Evolutionary conservation across 2,329 filamentous ascomycete species (phyloP), one percentile per base, ranked within the genome.

Genomic region (Trichoderma atrobrunneum): DNA sequence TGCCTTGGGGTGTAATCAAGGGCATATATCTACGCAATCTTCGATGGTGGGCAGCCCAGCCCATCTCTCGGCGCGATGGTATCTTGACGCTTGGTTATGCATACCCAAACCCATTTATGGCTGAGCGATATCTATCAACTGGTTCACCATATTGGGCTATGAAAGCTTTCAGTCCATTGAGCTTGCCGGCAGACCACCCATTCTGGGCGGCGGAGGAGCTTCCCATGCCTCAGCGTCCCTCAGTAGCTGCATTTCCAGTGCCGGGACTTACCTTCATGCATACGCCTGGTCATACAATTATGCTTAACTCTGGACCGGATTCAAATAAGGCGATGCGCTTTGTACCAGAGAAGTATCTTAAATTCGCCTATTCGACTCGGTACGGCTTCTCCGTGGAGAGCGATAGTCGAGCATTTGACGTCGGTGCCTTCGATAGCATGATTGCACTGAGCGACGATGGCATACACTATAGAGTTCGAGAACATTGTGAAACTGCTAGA

Each of bases 1-100:
- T 71, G 18, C 68, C 68, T 30, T 71, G 68, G 68, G 68, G 68
- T 11, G 68, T 71, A 21, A 71, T 71, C 60, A 71, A 71, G 60
- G 68, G 68, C 21, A 24, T 71, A n/a, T 71, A 65, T 65, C 60
- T 71, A 28, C 68, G 68, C 43, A 71, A 71, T 11, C 32, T 71
- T 10, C 68, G 68, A 28, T 71, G 68, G 68, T 71, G 68, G 68
- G 60, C 43, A 12, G 43, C 59, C 12, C 68, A 71, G 16, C 68
- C 68, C 14, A 14, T 71, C 26, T 64, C 68, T 7, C 48, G 68
- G 7, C 68, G 43, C 5, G 43, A 51, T 10, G 43, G 43, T 51
- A 51, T 51, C 43, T 21, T 51, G 43, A 51, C 43, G 10, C 43
- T 51, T 51, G 43, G 43, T 12, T 51, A 51, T 21, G 43, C n/a